Conservation (phyloP, 371 early-diverging fungal genomes). For the Paraphysoderma sedebokerense region DNA sequence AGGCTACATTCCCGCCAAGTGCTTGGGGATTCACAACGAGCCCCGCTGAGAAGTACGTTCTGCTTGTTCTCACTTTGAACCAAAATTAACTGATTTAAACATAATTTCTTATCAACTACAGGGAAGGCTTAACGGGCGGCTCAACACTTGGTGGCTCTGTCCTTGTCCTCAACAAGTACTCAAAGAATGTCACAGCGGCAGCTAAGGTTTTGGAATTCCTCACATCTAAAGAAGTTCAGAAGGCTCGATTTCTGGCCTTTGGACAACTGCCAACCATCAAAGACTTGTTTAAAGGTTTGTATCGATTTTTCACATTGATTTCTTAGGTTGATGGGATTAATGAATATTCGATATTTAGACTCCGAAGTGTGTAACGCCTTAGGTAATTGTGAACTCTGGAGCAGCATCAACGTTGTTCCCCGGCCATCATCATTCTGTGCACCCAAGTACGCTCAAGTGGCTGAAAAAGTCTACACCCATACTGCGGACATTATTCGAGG, state of each 20-base stretch:
- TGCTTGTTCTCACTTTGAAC: no score
- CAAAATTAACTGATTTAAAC: no score
- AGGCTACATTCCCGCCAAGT: no score
- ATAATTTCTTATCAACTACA: no score
- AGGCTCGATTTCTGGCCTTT: neutral
- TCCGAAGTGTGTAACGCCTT: neutral
- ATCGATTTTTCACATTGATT: no score
- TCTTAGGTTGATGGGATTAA: no score
- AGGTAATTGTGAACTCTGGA: neutral
- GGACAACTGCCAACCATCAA: neutral
- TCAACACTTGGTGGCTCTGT: neutral
- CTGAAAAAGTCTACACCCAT: neutral
- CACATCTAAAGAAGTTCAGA: neutral
- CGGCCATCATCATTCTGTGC: neutral
- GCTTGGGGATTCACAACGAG: no score
- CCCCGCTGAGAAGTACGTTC: no score
- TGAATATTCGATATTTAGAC: no score
- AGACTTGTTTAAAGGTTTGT: neutral
- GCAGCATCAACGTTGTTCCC: neutral
- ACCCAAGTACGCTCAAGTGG: neutral
- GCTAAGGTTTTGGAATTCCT: neutral
- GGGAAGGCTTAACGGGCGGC: no score
- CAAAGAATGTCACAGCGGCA: neutral
- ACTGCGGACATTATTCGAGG: neutral
- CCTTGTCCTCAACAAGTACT: neutral